Conservation (phyloP, 2,329 filamentous ascomycete genomes). For the Ampelomyces quisqualis region DNA sequence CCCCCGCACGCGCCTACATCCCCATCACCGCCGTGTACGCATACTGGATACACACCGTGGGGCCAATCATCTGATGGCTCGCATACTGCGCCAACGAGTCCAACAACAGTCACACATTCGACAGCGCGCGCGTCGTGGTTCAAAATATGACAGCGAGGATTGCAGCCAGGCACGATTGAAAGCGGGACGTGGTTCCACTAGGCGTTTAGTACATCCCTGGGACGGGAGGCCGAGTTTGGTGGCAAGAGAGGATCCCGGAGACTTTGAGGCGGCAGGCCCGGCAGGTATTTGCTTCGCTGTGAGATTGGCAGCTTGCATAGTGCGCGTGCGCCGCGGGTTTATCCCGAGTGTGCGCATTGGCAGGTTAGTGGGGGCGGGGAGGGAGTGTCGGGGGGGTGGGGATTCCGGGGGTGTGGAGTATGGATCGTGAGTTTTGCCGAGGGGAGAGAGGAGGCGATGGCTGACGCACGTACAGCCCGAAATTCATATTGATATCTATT, state of each 20-base stretch:
- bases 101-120: constrained; percentile 22
- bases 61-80: constrained; percentile 35
- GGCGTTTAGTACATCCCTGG: constrained; percentile 25
- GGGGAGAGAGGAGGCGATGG: background rate
- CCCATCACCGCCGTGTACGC: constrained; percentile 33
- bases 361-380: constrained; percentile 23
- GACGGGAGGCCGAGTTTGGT: constrained; percentile 29
- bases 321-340: constrained; percentile 33
- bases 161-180: constrained; percentile 23
- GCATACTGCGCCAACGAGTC: constrained; percentile 20
- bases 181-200: constrained; percentile 32
- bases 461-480: constrained; percentile 23
- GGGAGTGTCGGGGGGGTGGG: constrained; percentile 16
- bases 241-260: constrained; percentile 26
- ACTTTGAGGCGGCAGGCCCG: constrained; percentile 20
- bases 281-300: constrained; percentile 31
- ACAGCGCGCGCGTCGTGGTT: constrained; percentile 26
- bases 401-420: constrained; percentile 36
- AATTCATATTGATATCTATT: constrained; percentile 35
- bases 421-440: constrained; percentile 26
- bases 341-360: constrained; percentile 35
- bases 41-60: constrained; percentile 35
- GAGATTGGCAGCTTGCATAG: constrained; percentile 35
- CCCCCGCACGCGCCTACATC: constrained; percentile 25
- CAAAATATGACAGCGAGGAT: constrained; percentile 30